phyloP scores from a whole-genome alignment of 148 eudicot species.

The Pouteria glomerata region DNA sequence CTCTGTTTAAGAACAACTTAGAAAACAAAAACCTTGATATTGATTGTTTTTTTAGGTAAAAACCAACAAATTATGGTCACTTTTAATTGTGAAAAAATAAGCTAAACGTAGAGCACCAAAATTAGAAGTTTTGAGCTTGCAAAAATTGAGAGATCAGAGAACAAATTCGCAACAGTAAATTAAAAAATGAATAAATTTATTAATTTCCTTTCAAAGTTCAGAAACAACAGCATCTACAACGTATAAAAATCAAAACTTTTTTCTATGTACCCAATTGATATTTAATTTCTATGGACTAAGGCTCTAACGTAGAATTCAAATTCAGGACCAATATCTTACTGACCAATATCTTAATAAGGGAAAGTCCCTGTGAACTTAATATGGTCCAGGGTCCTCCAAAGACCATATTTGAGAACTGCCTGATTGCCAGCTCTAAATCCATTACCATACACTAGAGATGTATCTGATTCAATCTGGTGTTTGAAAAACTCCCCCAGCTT shows the following conservation, averaged over 20 bases:
- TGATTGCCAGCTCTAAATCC: conserved; percentile 71
- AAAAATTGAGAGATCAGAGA: background rate
- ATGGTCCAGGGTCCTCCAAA: conserved; percentile 59
- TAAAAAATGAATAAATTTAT: conserved; percentile 2
- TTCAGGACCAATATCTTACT: conserved; percentile 16
- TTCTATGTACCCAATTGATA: background rate
- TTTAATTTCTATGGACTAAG: conserved; percentile 2
- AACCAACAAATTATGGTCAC: background rate
- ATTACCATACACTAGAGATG: conserved; percentile 66
- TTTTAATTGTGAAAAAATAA: background rate
- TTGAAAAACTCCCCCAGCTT: conserved; percentile 69
- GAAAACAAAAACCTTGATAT: background rate
- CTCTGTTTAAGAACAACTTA: background rate
- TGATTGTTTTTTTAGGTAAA: background rate
- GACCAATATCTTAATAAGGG: conserved; percentile 37
- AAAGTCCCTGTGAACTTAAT: conserved; percentile 52
- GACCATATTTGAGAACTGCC: conserved; percentile 63
- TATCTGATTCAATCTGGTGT: conserved; percentile 76
- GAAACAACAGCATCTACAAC: conserved; percentile 10
- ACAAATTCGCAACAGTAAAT: background rate
- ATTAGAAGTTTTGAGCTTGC: background rate
- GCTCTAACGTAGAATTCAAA: background rate
- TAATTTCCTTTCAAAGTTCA: background rate
- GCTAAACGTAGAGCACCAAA: background rate
- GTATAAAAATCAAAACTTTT: conserved; percentile 1